Conservation (phyloP, 108 stramenopile species). For the Skeletonema grethae region DNA sequence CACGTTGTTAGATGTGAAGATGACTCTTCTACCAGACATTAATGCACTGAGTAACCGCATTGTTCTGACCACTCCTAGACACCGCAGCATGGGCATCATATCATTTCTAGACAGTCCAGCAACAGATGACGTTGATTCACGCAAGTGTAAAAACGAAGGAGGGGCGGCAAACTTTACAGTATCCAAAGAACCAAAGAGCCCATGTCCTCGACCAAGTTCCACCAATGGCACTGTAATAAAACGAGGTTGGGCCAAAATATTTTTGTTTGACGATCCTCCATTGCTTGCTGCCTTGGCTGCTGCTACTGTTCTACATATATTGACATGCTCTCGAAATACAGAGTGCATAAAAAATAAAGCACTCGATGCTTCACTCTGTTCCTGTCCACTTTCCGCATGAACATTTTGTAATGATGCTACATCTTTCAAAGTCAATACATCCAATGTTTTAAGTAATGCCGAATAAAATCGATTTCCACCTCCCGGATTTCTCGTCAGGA, state of each 20-base stretch:
- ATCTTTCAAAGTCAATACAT: constrained; percentile 22
- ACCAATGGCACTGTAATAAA: constrained; percentile 20
- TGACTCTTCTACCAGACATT: constrained; percentile 39
- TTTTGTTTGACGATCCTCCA: background rate
- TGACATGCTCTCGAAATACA: constrained; percentile 30
- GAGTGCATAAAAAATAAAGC: constrained; percentile 28
- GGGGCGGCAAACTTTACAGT: constrained; percentile 22
- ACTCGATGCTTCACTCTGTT: background rate
- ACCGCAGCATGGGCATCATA: constrained; percentile 55
- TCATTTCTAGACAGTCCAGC: constrained; percentile 28
- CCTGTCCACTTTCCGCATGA: background rate
- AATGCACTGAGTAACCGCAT: constrained; percentile 48
- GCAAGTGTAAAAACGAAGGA: constrained; percentile 27
- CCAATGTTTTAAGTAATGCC: constrained; percentile 38
- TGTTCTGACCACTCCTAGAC: constrained; percentile 35
- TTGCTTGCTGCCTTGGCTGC: constrained; percentile 3
- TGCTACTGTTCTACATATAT: constrained; percentile 24
- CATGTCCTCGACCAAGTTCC: constrained; percentile 27
- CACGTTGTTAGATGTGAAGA: constrained; percentile 42
- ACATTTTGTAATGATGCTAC: background rate
- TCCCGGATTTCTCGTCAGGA: constrained; percentile 46
- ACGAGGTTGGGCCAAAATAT: constrained; percentile 24
- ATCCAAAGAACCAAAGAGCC: constrained; percentile 27
- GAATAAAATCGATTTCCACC: constrained; percentile 40
- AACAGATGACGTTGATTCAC: constrained; percentile 12